These are phyloP conservation scores for Cephaloascus fragrans DNA, from an alignment of 805 yeast genomes.

Conservation along the genomic window DNA sequence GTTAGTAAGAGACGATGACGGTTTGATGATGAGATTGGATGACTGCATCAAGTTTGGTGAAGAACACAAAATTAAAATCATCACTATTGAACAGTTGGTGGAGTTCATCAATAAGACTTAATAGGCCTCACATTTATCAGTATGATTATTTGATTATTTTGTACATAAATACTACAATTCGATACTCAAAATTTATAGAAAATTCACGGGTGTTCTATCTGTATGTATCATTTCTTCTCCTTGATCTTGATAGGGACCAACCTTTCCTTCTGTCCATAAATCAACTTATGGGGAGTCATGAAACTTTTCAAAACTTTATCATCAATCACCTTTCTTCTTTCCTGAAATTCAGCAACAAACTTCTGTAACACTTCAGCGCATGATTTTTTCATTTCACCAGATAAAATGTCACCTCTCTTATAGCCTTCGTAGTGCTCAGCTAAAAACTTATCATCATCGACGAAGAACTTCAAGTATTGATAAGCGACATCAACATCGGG, in stretches of 20 bases:
- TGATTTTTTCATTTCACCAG: conserved; percentile 88
- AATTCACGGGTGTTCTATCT: no score
- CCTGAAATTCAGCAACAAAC: conserved; percentile 78
- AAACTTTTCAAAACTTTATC: conserved; percentile 53
- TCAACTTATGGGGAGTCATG: conserved; percentile 79
- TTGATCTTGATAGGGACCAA: conserved; percentile 57
- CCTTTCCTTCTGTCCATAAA: conserved; percentile 67
- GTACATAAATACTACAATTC: no score
- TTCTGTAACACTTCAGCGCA: conserved; percentile 75
- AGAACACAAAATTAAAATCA: conserved; percentile 52
- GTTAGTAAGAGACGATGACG: conserved; percentile 86
- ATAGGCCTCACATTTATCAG: no score
- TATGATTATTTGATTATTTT: no score
- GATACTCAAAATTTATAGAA: no score
- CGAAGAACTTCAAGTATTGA: conserved; percentile 86
- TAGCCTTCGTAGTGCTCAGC: conserved; percentile 53
- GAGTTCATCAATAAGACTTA: conserved; percentile 28
- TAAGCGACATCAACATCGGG: conserved; percentile 93
- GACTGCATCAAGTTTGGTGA: conserved; percentile 71
- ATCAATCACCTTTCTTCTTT: conserved; percentile 55
- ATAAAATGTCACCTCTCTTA: conserved; percentile 69
- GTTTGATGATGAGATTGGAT: conserved; percentile 87
- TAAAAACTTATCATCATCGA: conserved; percentile 79
- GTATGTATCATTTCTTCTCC: conserved; percentile 23
- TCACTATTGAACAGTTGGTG: conserved; percentile 70